Percentiles rank a stretch among this genome's conserved stretches.
Evolutionary conservation across 148 eudicot genomes (phyloP).

Genomic region (Silene latifolia): DNA sequence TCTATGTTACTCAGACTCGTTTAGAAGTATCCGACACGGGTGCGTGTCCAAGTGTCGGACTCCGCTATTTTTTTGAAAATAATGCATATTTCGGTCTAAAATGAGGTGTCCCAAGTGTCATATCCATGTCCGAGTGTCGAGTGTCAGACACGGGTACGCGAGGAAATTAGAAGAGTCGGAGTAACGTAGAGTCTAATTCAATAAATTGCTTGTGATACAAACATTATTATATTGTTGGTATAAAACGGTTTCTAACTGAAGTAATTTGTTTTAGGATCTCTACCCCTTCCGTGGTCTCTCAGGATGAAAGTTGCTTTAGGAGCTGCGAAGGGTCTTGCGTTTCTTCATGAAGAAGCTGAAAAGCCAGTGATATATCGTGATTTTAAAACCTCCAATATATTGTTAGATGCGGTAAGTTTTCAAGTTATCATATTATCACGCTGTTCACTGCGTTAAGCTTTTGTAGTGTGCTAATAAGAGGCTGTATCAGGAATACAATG

Average conservation of each 20-base stretch:
- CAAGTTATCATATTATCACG: conserved; percentile 6
- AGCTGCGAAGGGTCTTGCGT: conserved; percentile 88
- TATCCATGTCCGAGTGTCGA: no score
- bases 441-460: neutral
- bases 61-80: no score
- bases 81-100: no score
- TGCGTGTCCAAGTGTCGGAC: no score
- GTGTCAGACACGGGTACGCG: no score
- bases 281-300: conserved; percentile 90
- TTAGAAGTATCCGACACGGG: no score
- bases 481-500: conserved; percentile 70
- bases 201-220: neutral
- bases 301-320: conserved; percentile 90
- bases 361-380: conserved; percentile 92
- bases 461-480: conserved; percentile 24
- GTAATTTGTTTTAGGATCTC: conserved; percentile 47
- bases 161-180: no score
- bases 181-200: no score
- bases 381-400: conserved; percentile 89
- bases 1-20: no score
- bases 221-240: neutral
- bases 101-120: no score
- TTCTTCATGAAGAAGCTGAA: conserved; percentile 90
- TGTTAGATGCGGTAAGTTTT: conserved; percentile 79
- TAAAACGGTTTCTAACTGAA: neutral